Evolutionary conservation across 345 rosid genomes (phyloP).

Genomic region (Toxicodendron radicans): DNA sequence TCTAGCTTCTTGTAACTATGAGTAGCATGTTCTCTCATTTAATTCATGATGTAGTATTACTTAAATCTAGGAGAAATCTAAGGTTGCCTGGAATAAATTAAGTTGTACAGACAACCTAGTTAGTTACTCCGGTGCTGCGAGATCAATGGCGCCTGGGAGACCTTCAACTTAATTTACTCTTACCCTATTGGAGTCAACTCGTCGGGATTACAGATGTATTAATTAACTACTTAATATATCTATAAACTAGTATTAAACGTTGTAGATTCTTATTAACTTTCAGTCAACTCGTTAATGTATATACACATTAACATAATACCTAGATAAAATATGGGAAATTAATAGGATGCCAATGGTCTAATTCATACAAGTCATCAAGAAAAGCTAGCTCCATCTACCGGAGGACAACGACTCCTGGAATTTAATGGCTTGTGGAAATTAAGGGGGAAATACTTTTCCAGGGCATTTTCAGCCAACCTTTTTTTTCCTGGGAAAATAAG

Average conservation of each 20-base stretch:
- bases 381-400: neutral
- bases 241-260: conserved; percentile 2
- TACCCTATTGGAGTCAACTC: conserved; percentile 5
- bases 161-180: conserved; percentile 5
- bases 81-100: neutral
- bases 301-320: neutral
- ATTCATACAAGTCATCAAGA: too few relatives aligned
- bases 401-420: neutral
- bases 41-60: neutral
- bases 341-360: too few relatives aligned
- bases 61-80: conserved; percentile 5
- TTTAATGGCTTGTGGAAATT: neutral
- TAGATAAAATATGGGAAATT: conserved; percentile 6
- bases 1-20: neutral
- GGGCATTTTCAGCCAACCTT: neutral
- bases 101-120: conserved; percentile 2
- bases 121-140: neutral
- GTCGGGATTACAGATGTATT: conserved; percentile 1
- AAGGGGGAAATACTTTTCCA: neutral
- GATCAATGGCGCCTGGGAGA: conserved; percentile 16
- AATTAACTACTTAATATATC: neutral
- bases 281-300: neutral
- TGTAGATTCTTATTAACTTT: neutral
- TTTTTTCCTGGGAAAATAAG: neutral
- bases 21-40: neutral